Evolutionary conservation across 2,329 filamentous ascomycete genomes (phyloP), one percentile per base, ranked within the genome.

Genomic region (Ceratocystis alfenasii): DNA sequence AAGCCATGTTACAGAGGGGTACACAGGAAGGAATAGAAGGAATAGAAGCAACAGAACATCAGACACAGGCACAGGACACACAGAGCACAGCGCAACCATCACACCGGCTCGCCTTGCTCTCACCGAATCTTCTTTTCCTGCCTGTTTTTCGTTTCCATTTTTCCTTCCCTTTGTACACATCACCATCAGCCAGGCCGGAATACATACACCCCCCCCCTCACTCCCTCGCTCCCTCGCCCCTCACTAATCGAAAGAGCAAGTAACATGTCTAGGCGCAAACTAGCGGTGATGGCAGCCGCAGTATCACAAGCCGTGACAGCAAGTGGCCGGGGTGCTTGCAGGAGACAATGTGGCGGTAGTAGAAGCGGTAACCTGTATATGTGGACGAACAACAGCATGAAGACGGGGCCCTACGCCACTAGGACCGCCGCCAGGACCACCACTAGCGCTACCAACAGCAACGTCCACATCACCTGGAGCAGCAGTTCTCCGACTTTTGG

Each of bases 221-320:
- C 64, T 65, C 25, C 33, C 45, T 50, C 45, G 28, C 41, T 22
- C 55, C 17, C 15, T 65, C 33, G 12, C 59, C 50, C 64, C 64
- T 62, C 36, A 57, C 15, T 55, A 28, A 25, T 64, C 46, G 36
- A 25, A 20, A 28, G 44, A 25, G 22, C 22, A 50, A 65, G 50
- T 10, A 59, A 45, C 33, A 63, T 22, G 46, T 44, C 33, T 44
- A 55, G 53, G 41, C 12, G 61, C 57, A 64, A 67, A 67, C 62
- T 67, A 67, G 66, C 66, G 66, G 66, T 67, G 66, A 67, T 67
- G 66, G 66, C 63, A 65, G 60, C 63, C 33, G 62, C 61, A 59
- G 63, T 59, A 61, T 46, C 59, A 59, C 55, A 59, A 20, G 55
- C 46, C 30, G 61, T 60, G 50, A 25, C 62, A 41, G 65, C 65